Percentiles rank a stretch among this genome's conserved stretches.
Conservation (phyloP, 305 asterid species). For the Caryopteris hybrid region DNA sequence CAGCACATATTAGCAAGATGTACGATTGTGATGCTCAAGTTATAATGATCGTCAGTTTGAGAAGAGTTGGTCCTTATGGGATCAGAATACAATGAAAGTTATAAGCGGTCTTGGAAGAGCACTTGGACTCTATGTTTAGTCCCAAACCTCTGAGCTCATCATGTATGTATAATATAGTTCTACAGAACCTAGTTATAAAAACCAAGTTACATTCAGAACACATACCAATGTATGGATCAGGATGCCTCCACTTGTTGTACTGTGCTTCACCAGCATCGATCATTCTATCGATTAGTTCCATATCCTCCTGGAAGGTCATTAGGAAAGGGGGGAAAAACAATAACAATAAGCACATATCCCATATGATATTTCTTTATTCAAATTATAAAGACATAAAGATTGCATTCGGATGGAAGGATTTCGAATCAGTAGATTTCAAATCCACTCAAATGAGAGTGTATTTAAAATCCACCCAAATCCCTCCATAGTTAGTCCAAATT, state of each 20-base stretch:
- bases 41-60: neutral
- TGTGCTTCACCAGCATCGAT: conserved; percentile 64
- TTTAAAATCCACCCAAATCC: no score
- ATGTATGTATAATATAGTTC: neutral
- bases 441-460: no score
- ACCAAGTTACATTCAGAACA: conserved; percentile 1
- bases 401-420: no score
- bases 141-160: neutral
- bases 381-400: neutral
- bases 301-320: conserved; percentile 78
- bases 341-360: neutral
- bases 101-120: neutral
- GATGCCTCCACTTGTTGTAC: conserved; percentile 78
- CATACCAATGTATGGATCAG: conserved; percentile 94
- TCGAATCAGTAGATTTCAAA: no score
- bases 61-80: neutral
- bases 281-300: conserved; percentile 80
- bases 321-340: neutral
- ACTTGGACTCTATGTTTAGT: neutral
- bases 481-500: no score
- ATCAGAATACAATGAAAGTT: neutral
- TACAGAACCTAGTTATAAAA: neutral
- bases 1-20: neutral
- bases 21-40: neutral
- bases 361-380: neutral